Evolutionary conservation across 2,329 filamentous ascomycete species (phyloP).

Genomic region (Trichocomaceae sp.): DNA sequence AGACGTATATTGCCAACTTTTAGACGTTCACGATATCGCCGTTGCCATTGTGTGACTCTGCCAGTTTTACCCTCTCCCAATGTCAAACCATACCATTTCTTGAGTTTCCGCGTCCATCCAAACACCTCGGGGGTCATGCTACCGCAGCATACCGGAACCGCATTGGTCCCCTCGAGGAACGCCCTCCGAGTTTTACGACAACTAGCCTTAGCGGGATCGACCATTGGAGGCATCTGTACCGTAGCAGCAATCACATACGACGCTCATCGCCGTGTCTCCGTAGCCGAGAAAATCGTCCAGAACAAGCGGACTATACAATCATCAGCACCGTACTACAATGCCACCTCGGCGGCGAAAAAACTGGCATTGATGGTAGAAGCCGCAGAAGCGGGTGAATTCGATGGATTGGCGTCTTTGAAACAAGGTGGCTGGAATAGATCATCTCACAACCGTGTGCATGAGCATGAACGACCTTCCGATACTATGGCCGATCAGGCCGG

Average conservation of each 20-base stretch:
- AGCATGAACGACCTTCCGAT: not conserved
- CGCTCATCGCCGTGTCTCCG: constrained; percentile 32
- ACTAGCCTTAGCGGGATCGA: constrained; percentile 26
- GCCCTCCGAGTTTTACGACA: constrained; percentile 37
- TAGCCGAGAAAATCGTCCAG: constrained; percentile 39
- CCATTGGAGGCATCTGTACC: constrained; percentile 35
- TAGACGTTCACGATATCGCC: not conserved
- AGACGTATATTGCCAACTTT: not conserved
- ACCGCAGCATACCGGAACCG: constrained; percentile 22
- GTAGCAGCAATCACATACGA: constrained; percentile 39
- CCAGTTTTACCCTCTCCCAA: not conserved
- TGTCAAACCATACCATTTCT: not conserved
- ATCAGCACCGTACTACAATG: constrained; percentile 38
- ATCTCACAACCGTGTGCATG: not conserved
- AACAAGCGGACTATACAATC: constrained; percentile 38
- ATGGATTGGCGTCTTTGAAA: constrained; percentile 33
- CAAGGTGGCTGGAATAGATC: constrained; percentile 14
- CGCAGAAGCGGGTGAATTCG: constrained; percentile 39
- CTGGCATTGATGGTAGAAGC: constrained; percentile 39
- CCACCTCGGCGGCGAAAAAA: constrained; percentile 30
- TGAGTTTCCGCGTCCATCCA: not conserved
- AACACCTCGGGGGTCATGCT: constrained; percentile 22
- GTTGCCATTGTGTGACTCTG: not conserved
- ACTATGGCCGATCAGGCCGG: not conserved
- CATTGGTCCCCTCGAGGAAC: constrained; percentile 39